Base-by-base conservation (phyloP, 306 rosid species). In the Hylodesmum podocarpum region DNA sequence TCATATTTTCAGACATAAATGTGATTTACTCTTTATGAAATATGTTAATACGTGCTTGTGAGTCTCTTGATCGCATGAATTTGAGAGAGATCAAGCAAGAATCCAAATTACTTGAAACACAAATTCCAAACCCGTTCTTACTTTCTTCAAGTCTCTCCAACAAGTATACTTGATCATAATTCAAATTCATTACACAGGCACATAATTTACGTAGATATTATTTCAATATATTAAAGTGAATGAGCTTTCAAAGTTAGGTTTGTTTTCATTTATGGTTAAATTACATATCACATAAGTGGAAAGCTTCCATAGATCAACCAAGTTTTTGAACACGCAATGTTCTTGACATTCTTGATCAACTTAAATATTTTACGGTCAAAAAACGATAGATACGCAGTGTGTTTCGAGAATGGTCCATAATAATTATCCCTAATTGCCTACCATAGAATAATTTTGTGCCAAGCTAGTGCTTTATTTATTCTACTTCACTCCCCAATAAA, bases 291-390 rank as follows among this genome's bases (percentile, higher is more conserved):
- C 9, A 5, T 33, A 15, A 21, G 34, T 66, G 44, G 31, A 53
- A 28, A 51, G 24, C 18, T 16, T 39, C 2, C 24, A 24, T 22
- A 71, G 4, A 36, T 51, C 24, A 14, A 16, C 33, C 14, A 22
- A 54, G 70, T 44, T 66, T 34, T 67, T 24, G 33, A 59, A 67
- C 81, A 81, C 84, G 67, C 76, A 68, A 81, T 58, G 85, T 49
- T 51, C n/a, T 63, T 64, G 70, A 18, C n/a, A 63, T 71, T 61
- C 44, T 37, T 76, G 37, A 75, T 63, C 7, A 4, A 44, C 28
- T 41, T n/a, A n/a, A n/a, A n/a, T n/a, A n/a, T n/a, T 55, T 13
- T 16, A 34, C 4, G 16, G 66, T 65, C 53, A 65, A 43, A 44
- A 63, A 75, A 53, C 15, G 78, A 83, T 44, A 66, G 27, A 51